Percentiles rank a stretch among this genome's conserved stretches.
Evolutionary conservation across 495 filamentous ascomycete species (phyloP).

Genomic region (Physcia stellaris): DNA sequence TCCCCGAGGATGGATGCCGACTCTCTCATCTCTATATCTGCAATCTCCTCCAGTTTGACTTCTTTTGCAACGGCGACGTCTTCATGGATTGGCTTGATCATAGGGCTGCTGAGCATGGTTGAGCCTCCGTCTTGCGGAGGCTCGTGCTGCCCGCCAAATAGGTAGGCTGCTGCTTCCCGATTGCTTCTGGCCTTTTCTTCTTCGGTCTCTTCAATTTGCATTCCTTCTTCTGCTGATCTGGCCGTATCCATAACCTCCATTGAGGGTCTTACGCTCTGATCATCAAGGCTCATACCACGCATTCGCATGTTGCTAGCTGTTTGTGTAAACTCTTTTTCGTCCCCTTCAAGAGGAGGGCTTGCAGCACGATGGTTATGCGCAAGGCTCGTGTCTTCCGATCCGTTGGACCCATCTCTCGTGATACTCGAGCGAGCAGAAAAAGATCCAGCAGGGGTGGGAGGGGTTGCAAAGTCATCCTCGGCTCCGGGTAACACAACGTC

Average conservation of each 20-base stretch:
- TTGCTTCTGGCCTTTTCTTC: slow-evolving; percentile 32
- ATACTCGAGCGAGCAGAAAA: slow-evolving; percentile 35
- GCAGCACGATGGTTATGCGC: slow-evolving; percentile 55
- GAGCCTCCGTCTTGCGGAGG: slow-evolving; percentile 9
- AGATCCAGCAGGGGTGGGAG: slow-evolving; percentile 43
- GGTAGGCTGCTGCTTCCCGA: slow-evolving; percentile 36
- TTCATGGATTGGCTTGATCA: slow-evolving; percentile 19
- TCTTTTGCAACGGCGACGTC: slow-evolving; percentile 5
- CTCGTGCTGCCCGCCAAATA: slow-evolving; percentile 36
- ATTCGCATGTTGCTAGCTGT: slow-evolving; percentile 79
- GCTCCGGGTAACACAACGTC: slow-evolving; percentile 24
- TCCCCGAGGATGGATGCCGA: slow-evolving; percentile 31
- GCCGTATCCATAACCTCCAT: slow-evolving; percentile 10
- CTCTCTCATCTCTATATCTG: slow-evolving; percentile 31
- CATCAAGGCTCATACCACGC: slow-evolving; percentile 43
- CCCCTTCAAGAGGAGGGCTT: slow-evolving; percentile 82
- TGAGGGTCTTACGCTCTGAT: slow-evolving; percentile 22
- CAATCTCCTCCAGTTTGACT: slow-evolving; percentile 11
- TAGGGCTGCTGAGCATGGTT: slow-evolving; percentile 23
- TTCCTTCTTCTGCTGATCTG: slow-evolving; percentile 8
- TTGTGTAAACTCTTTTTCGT: slow-evolving; percentile 93
- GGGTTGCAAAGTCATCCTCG: slow-evolving; percentile 40
- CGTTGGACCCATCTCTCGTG: slow-evolving; percentile 16
- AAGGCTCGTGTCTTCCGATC: slow-evolving; percentile 26
- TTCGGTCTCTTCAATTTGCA: slow-evolving; percentile 26